Percentiles rank a stretch among this genome's conserved stretches.
Evolutionary conservation across 306 rosid species (phyloP).

Genomic region (Mimosa bimucronata): DNA sequence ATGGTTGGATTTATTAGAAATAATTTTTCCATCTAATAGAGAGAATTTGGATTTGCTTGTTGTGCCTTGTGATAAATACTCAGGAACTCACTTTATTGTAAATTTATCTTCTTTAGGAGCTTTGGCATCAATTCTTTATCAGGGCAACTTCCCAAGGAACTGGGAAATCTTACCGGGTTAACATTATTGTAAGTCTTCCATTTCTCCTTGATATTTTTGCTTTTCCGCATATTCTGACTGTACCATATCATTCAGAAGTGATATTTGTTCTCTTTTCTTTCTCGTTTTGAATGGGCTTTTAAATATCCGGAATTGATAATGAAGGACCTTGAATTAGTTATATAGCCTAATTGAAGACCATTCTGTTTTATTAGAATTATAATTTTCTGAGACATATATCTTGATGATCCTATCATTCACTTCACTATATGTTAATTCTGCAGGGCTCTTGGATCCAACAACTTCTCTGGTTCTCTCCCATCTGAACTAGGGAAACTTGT

Average conservation of each 20-base stretch:
- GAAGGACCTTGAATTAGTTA: not conserved
- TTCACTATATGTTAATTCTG: slow-evolving; percentile 32
- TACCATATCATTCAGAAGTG: not conserved
- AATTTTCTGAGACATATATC: not conserved
- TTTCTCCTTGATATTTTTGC: not conserved
- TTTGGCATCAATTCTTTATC: slow-evolving; percentile 68
- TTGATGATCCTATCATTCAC: not conserved
- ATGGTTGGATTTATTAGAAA: no score
- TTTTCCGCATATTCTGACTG: not conserved
- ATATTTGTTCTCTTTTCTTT: not conserved
- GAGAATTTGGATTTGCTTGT: not conserved
- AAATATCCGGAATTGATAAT: not conserved
- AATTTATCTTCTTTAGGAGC: slow-evolving; percentile 42
- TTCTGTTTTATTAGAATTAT: not conserved
- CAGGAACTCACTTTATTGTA: not conserved
- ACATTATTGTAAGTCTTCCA: slow-evolving; percentile 46
- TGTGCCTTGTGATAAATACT: not conserved
- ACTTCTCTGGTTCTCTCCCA: slow-evolving; percentile 77
- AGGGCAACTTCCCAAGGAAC: slow-evolving; percentile 77
- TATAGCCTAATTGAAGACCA: not conserved
- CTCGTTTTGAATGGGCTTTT: not conserved
- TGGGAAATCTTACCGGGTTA: slow-evolving; percentile 62
- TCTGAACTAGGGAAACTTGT: slow-evolving; percentile 67
- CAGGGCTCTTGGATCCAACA: slow-evolving; percentile 62
- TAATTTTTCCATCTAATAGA: not conserved